These are phyloP conservation scores for Russula griseocarnosa DNA, from an alignment of 768 basidiomycete genomes.

Conservation along the genomic window DNA sequence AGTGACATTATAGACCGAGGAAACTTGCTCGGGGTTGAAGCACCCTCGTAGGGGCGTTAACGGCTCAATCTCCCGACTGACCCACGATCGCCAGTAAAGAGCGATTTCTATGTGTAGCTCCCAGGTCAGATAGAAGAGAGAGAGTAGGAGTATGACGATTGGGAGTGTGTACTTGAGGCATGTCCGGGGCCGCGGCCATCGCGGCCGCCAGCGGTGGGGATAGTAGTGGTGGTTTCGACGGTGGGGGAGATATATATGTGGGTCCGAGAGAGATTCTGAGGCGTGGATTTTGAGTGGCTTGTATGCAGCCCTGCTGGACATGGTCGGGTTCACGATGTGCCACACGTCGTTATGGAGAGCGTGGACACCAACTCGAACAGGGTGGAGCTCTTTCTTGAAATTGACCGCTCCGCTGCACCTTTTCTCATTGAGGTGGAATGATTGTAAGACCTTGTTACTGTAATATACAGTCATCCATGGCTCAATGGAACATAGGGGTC, in stretches of 20 bases:
- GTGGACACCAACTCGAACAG: not conserved
- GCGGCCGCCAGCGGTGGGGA: not conserved
- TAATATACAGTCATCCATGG: no score
- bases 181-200: slow-evolving; percentile 13
- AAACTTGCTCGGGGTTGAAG: slow-evolving; percentile 59
- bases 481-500: no score
- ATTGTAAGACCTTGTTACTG: no score
- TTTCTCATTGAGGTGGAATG: not conserved
- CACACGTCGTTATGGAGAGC: not conserved
- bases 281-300: slow-evolving; percentile 3
- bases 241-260: slow-evolving; percentile 10
- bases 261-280: not conserved
- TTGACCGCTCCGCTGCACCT: not conserved
- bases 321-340: not conserved
- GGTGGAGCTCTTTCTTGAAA: not conserved
- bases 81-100: slow-evolving; percentile 74
- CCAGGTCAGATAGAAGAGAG: slow-evolving; percentile 38
- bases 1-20: slow-evolving; percentile 64
- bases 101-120: slow-evolving; percentile 85
- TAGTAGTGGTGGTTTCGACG: not conserved
- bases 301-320: slow-evolving; percentile 4
- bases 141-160: slow-evolving; percentile 24
- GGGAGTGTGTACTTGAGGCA: slow-evolving; percentile 26
- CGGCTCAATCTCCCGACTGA: slow-evolving; percentile 64
- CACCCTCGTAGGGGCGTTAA: slow-evolving; percentile 67